phyloP scores from a whole-genome alignment of 139 green algal genomes.

The Tetraselmis striata region DNA sequence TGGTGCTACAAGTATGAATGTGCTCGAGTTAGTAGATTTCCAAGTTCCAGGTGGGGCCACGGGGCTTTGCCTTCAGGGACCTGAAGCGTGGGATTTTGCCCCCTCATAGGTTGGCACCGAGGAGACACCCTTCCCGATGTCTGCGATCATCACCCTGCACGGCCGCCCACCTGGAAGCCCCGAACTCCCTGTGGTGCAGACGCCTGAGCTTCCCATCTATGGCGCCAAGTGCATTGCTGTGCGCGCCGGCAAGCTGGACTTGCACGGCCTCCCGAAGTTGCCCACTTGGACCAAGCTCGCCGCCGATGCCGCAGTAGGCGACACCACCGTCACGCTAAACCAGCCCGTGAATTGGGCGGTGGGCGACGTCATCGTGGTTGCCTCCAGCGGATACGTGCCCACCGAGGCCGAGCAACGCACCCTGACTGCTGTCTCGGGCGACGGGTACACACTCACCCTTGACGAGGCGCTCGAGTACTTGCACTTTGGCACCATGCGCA shows the following conservation, averaged over 20 bases:
- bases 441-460: slow-evolving; percentile 18
- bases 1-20: no score
- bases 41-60: no score
- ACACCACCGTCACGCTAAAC: slow-evolving; percentile 32
- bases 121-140: slow-evolving; percentile 20
- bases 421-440: slow-evolving; percentile 5
- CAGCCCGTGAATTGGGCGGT: slow-evolving; percentile 33
- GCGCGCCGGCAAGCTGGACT: slow-evolving; percentile 37
- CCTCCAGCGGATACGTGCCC: slow-evolving; percentile 34
- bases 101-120: slow-evolving; percentile 28
- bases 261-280: slow-evolving; percentile 46
- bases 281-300: slow-evolving; percentile 53
- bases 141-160: slow-evolving; percentile 54
- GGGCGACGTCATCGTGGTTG: slow-evolving; percentile 48
- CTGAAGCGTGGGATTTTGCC: no score
- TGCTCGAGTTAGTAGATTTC: no score
- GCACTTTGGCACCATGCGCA: slow-evolving; percentile 39
- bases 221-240: slow-evolving; percentile 49
- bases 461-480: slow-evolving; percentile 28
- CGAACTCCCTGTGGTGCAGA: slow-evolving; percentile 29
- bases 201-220: slow-evolving; percentile 36
- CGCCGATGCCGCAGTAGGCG: slow-evolving; percentile 23
- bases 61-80: no score
- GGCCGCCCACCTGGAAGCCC: slow-evolving; percentile 25
- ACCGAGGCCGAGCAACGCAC: slow-evolving; percentile 36